Evolutionary conservation across 257 asterid genomes (phyloP).

Genomic region (Rhazya stricta): DNA sequence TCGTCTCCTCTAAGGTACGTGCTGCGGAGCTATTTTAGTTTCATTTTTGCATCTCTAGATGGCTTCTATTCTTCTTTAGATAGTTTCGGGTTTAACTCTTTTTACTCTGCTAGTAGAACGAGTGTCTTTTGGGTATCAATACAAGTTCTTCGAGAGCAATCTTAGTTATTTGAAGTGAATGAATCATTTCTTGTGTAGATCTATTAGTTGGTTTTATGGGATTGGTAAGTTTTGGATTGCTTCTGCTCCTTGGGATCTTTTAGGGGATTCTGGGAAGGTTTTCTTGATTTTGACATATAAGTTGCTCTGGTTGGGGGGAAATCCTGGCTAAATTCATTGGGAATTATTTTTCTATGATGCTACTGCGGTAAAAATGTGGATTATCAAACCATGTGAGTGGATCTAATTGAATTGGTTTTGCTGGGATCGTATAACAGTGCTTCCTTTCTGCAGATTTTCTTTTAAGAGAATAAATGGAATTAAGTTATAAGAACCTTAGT

Average conservation of each 20-base stretch:
- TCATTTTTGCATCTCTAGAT: background rate
- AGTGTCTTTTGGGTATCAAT: background rate
- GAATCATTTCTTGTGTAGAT: background rate
- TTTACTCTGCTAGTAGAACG: background rate
- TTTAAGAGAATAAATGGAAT: background rate
- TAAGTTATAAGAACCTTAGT: background rate
- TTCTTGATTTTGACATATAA: background rate
- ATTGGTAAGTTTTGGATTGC: background rate
- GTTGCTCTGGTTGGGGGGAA: background rate
- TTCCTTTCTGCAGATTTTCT: too few species aligned
- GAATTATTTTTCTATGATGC: background rate
- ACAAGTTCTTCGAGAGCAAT: background rate
- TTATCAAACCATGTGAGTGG: background rate
- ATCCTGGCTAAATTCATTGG: background rate
- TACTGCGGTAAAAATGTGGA: background rate
- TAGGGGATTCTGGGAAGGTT: background rate
- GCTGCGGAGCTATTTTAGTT: background rate
- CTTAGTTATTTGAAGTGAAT: background rate
- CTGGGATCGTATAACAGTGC: background rate
- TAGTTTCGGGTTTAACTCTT: background rate
- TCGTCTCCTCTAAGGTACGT: conserved; percentile 5
- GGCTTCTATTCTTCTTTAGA: background rate
- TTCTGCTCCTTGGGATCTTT: background rate
- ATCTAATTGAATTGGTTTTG: background rate
- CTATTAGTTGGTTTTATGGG: background rate